phyloP scores from a whole-genome alignment of 768 basidiomycete species.

The Lactifluus piperatus region DNA sequence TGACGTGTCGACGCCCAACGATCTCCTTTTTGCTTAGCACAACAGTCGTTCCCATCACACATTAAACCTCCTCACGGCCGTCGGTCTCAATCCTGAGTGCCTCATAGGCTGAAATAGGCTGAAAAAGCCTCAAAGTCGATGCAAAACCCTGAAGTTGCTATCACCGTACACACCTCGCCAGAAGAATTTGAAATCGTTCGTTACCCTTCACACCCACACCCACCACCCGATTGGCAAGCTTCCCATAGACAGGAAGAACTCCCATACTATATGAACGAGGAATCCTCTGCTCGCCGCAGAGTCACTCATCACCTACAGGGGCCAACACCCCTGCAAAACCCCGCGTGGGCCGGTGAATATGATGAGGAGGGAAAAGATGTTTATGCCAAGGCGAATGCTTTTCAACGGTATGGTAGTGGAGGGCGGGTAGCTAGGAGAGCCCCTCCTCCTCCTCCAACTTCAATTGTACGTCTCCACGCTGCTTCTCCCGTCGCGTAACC shows the following conservation, averaged over 20 bases:
- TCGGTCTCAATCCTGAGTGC: background rate
- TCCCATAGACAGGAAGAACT: slow-evolving; percentile 33
- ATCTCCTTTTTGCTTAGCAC: no score
- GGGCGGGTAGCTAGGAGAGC: slow-evolving; percentile 45
- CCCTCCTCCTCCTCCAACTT: slow-evolving; percentile 55
- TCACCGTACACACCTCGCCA: slow-evolving; percentile 57
- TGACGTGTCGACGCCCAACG: no score
- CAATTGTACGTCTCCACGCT: slow-evolving; percentile 25
- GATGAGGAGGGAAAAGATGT: slow-evolving; percentile 64
- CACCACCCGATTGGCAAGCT: slow-evolving; percentile 24
- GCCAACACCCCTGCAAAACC: slow-evolving; percentile 21
- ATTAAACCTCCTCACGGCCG: background rate
- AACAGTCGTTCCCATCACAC: no score
- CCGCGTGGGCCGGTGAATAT: slow-evolving; percentile 29
- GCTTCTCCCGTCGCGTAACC: background rate
- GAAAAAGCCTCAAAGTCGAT: slow-evolving; percentile 33
- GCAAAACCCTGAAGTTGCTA: slow-evolving; percentile 56
- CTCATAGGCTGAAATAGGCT: background rate
- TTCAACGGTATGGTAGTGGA: slow-evolving; percentile 34
- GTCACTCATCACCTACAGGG: slow-evolving; percentile 30
- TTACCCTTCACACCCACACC: slow-evolving; percentile 41
- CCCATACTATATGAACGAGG: slow-evolving; percentile 45
- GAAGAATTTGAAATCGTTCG: slow-evolving; percentile 66
- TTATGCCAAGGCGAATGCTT: slow-evolving; percentile 36
- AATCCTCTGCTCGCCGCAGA: slow-evolving; percentile 38